Percentiles rank a stretch among this genome's conserved stretches.
phyloP scores from a whole-genome alignment of 2,329 filamentous ascomycete species.

The Apiospora malaysiana region DNA sequence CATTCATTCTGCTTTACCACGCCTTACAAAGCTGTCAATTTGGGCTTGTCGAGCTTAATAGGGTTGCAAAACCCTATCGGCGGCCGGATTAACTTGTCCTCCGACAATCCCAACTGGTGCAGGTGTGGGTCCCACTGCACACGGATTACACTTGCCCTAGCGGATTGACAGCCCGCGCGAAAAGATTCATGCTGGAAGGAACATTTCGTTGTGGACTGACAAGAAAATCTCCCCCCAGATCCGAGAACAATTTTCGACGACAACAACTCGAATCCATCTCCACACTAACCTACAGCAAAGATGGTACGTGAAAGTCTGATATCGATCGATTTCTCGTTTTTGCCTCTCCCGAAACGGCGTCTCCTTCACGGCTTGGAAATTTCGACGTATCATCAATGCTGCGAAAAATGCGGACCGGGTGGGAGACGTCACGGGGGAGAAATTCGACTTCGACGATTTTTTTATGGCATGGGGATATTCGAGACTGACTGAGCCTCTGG shows the following conservation, averaged over 20 bases:
- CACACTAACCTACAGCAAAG: constrained; percentile 58
- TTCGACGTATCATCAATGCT: constrained; percentile 6
- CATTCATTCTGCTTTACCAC: background rate
- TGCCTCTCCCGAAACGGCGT: constrained; percentile 14
- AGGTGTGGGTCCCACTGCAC: constrained; percentile 22
- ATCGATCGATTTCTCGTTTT: constrained; percentile 12
- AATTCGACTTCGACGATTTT: constrained; percentile 16
- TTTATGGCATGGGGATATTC: background rate
- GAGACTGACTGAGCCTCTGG: constrained; percentile 15
- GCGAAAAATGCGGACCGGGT: constrained; percentile 16
- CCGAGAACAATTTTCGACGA: constrained; percentile 50
- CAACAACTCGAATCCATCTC: constrained; percentile 60
- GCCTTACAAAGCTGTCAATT: background rate
- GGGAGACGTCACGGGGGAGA: constrained; percentile 14
- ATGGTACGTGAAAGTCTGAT: constrained; percentile 54
- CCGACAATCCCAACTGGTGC: constrained; percentile 22
- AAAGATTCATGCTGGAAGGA: constrained; percentile 20
- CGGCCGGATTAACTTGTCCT: constrained; percentile 12
- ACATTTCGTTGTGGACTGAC: constrained; percentile 33
- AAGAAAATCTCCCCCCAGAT: constrained; percentile 42
- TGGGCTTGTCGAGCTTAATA: constrained; percentile 16
- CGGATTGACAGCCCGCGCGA: constrained; percentile 21
- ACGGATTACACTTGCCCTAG: constrained; percentile 23
- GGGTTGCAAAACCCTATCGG: constrained; percentile 20
- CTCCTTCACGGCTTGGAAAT: constrained; percentile 17